Conservation (phyloP, 2,329 filamentous ascomycete species). For the Penicillium sp. region DNA sequence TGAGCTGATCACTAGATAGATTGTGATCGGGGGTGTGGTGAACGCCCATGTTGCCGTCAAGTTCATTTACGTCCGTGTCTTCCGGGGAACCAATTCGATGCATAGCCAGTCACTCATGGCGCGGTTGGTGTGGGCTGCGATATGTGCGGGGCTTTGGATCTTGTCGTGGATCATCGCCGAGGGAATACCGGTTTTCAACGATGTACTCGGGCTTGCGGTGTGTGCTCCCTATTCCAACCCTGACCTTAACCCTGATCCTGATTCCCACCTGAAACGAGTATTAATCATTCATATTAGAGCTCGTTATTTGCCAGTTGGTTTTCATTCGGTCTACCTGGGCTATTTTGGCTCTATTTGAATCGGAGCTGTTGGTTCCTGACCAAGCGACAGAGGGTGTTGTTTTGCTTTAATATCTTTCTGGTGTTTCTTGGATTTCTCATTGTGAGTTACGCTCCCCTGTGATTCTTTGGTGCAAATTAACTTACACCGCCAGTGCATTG, state of each 20-base stretch:
- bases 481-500: conserved; percentile 19
- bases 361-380: conserved; percentile 18
- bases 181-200: conserved; percentile 65
- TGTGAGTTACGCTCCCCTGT: conserved; percentile 8
- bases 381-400: conserved; percentile 21
- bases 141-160: conserved; percentile 56
- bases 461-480: not conserved
- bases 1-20: conserved; percentile 31
- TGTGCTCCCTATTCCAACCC: not conserved
- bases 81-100: conserved; percentile 55
- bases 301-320: conserved; percentile 65
- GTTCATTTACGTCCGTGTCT: conserved; percentile 61
- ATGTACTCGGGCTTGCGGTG: conserved; percentile 59
- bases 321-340: conserved; percentile 40
- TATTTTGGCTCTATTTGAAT: conserved; percentile 34
- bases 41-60: conserved; percentile 64
- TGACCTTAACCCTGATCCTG: not conserved
- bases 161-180: conserved; percentile 64
- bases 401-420: conserved; percentile 15
- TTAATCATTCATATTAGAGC: conserved; percentile 29
- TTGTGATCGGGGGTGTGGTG: conserved; percentile 66
- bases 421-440: conserved; percentile 14
- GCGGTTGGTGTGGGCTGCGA: conserved; percentile 55
- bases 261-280: not conserved
- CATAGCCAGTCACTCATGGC: conserved; percentile 47